These are phyloP conservation scores for Lichina pygmaea DNA, from an alignment of 495 filamentous ascomycete genomes.

Conservation along the genomic window DNA sequence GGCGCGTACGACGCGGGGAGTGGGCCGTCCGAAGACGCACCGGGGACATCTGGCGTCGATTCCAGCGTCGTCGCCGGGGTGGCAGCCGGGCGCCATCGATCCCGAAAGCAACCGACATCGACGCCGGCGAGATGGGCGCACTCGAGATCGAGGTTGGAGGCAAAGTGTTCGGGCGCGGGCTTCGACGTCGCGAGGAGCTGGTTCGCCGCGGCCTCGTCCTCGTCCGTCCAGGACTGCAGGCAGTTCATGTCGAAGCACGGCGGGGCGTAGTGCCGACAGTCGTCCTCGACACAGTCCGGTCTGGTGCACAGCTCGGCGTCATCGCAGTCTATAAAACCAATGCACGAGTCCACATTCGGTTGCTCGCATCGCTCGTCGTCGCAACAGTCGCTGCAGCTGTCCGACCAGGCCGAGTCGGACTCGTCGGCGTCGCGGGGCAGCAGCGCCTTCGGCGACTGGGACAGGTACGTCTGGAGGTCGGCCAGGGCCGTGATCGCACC, in stretches of 20 bases:
- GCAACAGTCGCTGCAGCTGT: conserved; percentile 7
- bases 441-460: too few species aligned
- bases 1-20: too few species aligned
- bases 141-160: too few species aligned
- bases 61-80: too few species aligned
- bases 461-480: too few species aligned
- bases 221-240: conserved; percentile 1
- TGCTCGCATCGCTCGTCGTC: conserved; percentile 17
- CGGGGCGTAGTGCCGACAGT: background rate
- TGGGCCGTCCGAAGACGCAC: too few species aligned
- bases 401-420: background rate
- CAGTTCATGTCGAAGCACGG: conserved; percentile 1
- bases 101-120: too few species aligned
- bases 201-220: background rate
- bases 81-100: too few species aligned
- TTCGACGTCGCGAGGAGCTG: background rate
- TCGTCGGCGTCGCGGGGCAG: background rate
- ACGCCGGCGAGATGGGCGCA: too few species aligned
- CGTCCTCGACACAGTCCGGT: background rate
- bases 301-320: conserved; percentile 8
- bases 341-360: conserved; percentile 17
- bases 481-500: too few species aligned
- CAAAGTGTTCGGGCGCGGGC: background rate
- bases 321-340: conserved; percentile 20
- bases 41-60: too few species aligned